Evolutionary conservation across 352 stramenopile species (phyloP).

Genomic region (Phytophthora podocarpi): DNA sequence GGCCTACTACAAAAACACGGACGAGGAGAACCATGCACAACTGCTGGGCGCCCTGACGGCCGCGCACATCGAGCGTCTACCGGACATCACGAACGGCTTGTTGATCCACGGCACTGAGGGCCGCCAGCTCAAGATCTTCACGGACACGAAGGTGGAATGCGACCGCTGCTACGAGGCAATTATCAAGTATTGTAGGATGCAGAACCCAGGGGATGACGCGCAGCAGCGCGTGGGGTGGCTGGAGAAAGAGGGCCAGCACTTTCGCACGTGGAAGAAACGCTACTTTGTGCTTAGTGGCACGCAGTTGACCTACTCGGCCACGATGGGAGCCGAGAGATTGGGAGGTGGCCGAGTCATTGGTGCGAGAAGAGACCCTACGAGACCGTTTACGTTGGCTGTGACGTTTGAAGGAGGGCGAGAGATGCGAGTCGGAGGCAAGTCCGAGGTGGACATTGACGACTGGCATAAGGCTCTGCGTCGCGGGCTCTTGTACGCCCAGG

Average conservation of each 20-base stretch:
- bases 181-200: constrained; percentile 46
- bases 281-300: constrained; percentile 75
- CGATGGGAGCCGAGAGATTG: constrained; percentile 54
- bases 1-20: constrained; percentile 83
- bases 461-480: constrained; percentile 70
- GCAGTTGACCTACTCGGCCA: constrained; percentile 64
- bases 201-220: constrained; percentile 28
- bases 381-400: constrained; percentile 62
- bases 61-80: constrained; percentile 62
- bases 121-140: constrained; percentile 82
- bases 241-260: constrained; percentile 71
- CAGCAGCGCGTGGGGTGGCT: constrained; percentile 61
- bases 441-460: constrained; percentile 68
- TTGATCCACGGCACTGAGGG: constrained; percentile 68
- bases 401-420: constrained; percentile 70
- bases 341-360: constrained; percentile 61
- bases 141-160: constrained; percentile 69
- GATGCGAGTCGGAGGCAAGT: constrained; percentile 66
- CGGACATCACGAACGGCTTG: constrained; percentile 78
- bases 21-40: constrained; percentile 67
- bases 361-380: constrained; percentile 57
- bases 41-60: constrained; percentile 75
- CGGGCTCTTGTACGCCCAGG: constrained; percentile 45
- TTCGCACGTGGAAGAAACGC: constrained; percentile 75
- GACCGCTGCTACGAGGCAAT: constrained; percentile 80